These are phyloP conservation scores for Nakazawaea pomicola DNA, from an alignment of 805 yeast species.

Conservation along the genomic window DNA sequence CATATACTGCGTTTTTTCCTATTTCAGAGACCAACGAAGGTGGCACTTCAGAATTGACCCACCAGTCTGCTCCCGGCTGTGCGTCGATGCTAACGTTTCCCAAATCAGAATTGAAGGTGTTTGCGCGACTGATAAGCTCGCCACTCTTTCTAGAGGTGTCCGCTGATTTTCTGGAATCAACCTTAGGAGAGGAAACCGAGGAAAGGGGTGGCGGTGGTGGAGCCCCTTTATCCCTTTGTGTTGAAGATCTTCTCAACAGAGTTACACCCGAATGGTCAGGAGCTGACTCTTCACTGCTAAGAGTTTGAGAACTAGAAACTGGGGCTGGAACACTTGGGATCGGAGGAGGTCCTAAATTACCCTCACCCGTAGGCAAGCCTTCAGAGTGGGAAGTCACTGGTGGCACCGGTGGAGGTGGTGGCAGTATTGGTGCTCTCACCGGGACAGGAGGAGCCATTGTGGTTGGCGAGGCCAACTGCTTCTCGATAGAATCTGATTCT, in stretches of 20 bases:
- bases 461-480: too few species aligned
- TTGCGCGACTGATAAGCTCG: background rate
- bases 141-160: background rate
- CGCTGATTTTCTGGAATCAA: background rate
- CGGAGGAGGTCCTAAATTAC: conserved; percentile 16
- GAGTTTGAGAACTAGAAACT: background rate
- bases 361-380: too few species aligned
- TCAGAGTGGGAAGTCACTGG: too few species aligned
- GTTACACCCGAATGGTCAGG: background rate
- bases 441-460: conserved; percentile 14
- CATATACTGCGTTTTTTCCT: conserved; percentile 51
- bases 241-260: conserved; percentile 6
- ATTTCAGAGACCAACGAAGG: conserved; percentile 35
- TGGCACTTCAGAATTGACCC: conserved; percentile 59
- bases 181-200: background rate
- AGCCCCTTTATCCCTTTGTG: conserved; percentile 9
- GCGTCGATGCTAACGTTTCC: conserved; percentile 1
- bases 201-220: conserved; percentile 13
- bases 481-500: too few species aligned
- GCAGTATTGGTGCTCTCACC: too few species aligned
- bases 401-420: too few species aligned
- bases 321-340: conserved; percentile 13
- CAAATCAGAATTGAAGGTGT: conserved; percentile 2
- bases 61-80: conserved; percentile 48
- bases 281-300: background rate